A percentile compares a stretch with the other conserved stretches of the same genome.
These are phyloP conservation scores for Mangifera indica DNA, from an alignment of 345 rosid genomes.

Conservation along the genomic window DNA sequence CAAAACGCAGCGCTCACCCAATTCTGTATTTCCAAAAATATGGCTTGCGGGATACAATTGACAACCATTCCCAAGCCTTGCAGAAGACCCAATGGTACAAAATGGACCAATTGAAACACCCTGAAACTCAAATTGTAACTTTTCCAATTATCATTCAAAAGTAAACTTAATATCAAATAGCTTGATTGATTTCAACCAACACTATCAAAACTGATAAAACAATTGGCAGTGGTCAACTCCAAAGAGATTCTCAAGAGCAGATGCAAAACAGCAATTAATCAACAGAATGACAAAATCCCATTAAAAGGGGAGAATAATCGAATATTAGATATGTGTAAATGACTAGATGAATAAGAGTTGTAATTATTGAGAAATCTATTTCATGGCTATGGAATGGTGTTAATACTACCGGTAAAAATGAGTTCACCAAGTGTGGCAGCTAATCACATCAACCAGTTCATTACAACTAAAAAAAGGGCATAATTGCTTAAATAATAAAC, in stretches of 20 bases:
- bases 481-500: too few relatives aligned
- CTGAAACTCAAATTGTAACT: constrained; percentile 31
- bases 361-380: too few relatives aligned
- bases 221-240: neutral
- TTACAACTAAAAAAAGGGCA: neutral
- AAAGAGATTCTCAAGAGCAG: neutral
- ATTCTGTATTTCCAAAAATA: constrained; percentile 68
- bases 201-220: neutral
- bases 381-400: too few relatives aligned
- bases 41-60: constrained; percentile 71
- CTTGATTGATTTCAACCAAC: neutral
- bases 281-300: too few relatives aligned
- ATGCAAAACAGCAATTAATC: neutral
- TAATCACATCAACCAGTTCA: neutral
- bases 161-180: neutral
- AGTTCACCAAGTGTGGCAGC: neutral
- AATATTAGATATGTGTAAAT: neutral
- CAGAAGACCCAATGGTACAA: constrained; percentile 81
- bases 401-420: too few relatives aligned
- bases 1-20: constrained; percentile 71
- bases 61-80: constrained; percentile 73
- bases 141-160: neutral
- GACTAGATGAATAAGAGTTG: too few relatives aligned
- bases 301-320: neutral
- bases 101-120: constrained; percentile 79